Evolutionary conservation across 495 filamentous ascomycete species (phyloP).

Genomic region (Elasticomyces elasticus): DNA sequence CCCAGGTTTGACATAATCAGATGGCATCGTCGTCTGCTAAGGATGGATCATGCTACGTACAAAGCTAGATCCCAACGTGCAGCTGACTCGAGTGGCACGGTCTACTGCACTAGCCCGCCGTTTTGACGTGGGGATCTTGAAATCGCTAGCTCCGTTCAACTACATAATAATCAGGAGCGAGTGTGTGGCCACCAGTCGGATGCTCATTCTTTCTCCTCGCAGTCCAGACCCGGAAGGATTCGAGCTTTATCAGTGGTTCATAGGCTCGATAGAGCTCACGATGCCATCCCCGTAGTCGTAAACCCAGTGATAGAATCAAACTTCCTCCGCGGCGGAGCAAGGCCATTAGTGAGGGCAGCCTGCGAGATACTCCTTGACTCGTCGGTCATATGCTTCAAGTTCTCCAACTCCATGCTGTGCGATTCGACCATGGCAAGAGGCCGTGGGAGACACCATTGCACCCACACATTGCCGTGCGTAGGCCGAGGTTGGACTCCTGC

Average conservation of each 20-base stretch:
- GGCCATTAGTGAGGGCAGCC: not conserved
- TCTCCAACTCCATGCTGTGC: not conserved
- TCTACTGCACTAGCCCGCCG: not conserved
- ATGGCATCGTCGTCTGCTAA: not conserved
- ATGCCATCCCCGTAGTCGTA: not conserved
- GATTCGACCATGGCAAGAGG: not conserved
- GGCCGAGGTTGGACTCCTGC: not conserved
- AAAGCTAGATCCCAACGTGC: not conserved
- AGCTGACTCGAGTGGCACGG: not conserved
- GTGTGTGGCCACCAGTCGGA: too few species aligned
- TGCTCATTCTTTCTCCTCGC: not conserved
- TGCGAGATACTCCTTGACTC: not conserved
- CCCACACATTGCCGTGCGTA: conserved; percentile 2
- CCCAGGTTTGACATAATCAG: too few species aligned
- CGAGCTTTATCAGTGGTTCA: not conserved
- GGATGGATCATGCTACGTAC: not conserved
- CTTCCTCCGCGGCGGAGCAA: not conserved
- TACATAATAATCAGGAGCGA: too few species aligned
- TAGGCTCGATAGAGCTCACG: not conserved
- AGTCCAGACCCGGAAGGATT: not conserved
- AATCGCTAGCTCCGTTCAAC: too few species aligned
- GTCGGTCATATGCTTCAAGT: conserved; percentile 2
- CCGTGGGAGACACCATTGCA: conserved; percentile 1
- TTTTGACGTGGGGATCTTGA: too few species aligned
- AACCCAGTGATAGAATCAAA: conserved; percentile 4